A percentile compares a stretch with the other conserved stretches of the same genome.
phyloP scores from a whole-genome alignment of 768 basidiomycete species.

The Leccinum variicolor region DNA sequence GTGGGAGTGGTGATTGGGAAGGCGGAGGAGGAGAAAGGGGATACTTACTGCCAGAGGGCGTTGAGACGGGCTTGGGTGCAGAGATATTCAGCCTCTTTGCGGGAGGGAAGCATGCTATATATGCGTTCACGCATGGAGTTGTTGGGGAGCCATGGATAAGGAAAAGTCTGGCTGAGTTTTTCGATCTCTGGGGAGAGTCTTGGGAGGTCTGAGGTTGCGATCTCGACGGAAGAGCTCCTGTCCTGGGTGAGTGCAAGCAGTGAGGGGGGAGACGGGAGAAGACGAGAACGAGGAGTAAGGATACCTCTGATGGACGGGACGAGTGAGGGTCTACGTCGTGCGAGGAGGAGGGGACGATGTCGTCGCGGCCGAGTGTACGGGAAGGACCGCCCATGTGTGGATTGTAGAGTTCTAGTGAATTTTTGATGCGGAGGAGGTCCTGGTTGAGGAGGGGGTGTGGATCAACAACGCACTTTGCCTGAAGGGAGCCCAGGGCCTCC shows the following conservation, averaged over 20 bases:
- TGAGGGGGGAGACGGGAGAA: neutral
- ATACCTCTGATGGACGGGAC: slow-evolving; percentile 26
- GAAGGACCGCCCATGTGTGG: slow-evolving; percentile 21
- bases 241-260: slow-evolving; percentile 18
- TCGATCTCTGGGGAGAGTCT: slow-evolving; percentile 33
- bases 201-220: slow-evolving; percentile 13
- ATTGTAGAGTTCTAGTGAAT: slow-evolving; percentile 61
- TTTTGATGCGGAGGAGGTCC: slow-evolving; percentile 62
- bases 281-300: neutral
- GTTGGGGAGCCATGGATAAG: slow-evolving; percentile 66
- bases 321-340: slow-evolving; percentile 8
- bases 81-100: slow-evolving; percentile 53
- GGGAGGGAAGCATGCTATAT: slow-evolving; percentile 58
- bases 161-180: slow-evolving; percentile 62
- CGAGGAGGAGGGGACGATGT: slow-evolving; percentile 13
- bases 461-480: slow-evolving; percentile 37
- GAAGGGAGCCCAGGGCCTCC: slow-evolving; percentile 49
- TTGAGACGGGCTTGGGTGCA: slow-evolving; percentile 64
- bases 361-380: slow-evolving; percentile 1
- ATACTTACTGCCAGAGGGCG: slow-evolving; percentile 69
- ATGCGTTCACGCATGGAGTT: slow-evolving; percentile 62
- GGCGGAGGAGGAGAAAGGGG: slow-evolving; percentile 12
- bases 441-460: slow-evolving; percentile 55
- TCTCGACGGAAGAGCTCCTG: slow-evolving; percentile 23
- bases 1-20: slow-evolving; percentile 4